Evolutionary conservation across 768 basidiomycete genomes (phyloP), one percentile per base, ranked within the genome.

Genomic region (Auricularia sp.): DNA sequence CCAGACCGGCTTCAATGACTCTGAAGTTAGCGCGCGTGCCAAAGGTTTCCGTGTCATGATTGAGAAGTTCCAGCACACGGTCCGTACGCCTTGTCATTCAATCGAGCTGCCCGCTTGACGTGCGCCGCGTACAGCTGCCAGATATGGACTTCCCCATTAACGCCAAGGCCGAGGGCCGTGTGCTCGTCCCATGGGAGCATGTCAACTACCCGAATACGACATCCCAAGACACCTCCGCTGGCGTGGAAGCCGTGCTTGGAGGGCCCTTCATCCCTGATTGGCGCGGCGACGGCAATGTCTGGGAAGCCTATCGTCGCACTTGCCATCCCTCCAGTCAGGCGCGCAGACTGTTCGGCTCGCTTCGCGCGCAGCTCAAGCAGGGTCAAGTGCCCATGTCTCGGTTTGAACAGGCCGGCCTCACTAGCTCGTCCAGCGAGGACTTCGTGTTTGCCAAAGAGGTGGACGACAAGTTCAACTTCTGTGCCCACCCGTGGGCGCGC

Each of bases 141-240:
- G 87, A 98, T 77, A 87, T 99, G 87, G 90, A 97, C 70, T 87
- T 99, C 68, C 85, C 97, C 0, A 85, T 99, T 76, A 98, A 98
- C 70, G 86, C 90, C 29, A 90, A 89, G 76, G 90, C 94, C 0
- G 97, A 98, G 76, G 92, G 96, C 11, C 87, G 97, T 16, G 85
- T 99, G 7, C 80, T 99, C 14, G 88, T 96, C 3, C 90, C 94
- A 51, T 97, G 94, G 94, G 94, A 96, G 72, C 85, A 91, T 69
- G 80, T 80, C n/a, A 72, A 77, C 45, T 87, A 83, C 70, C 83
- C 89, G 5, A 95, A 94, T 71, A 74, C 87, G 59, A 90, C 93
- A 0, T 54, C 35, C 13, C 75, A 76, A 69, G 75, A 76, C 54
- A 68, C 73, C 3, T 72, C 74, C 42, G 87, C 71, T 62, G 86